These are phyloP conservation scores for Pyrus betulifolia DNA, from an alignment of 306 rosid genomes.

Conservation along the genomic window DNA sequence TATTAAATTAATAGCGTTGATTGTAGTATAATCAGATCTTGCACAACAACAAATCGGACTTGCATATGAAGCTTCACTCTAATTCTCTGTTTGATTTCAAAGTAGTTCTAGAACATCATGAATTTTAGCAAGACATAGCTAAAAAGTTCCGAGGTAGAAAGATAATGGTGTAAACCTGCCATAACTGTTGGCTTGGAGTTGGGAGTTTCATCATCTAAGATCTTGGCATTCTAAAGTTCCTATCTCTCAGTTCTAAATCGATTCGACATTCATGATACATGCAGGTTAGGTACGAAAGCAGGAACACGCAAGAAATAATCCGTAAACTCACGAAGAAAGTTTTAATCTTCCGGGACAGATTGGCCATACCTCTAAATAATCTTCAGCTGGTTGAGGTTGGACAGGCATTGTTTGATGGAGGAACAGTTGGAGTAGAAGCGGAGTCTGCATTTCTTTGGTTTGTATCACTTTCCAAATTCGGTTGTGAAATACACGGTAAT, in stretches of 20 bases:
- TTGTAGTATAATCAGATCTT: too few species aligned
- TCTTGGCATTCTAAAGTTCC: not conserved
- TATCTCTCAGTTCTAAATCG: not conserved
- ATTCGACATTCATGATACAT: not conserved
- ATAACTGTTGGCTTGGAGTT: not conserved
- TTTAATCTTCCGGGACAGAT: not conserved
- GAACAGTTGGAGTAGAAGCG: conserved; percentile 36
- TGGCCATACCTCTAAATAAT: conserved; percentile 5
- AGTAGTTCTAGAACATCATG: not conserved
- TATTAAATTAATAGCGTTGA: too few species aligned
- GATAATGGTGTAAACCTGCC: not conserved
- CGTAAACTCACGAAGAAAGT: not conserved
- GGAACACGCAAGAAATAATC: not conserved
- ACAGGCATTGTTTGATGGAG: conserved; percentile 30
- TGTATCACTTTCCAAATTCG: conserved; percentile 42
- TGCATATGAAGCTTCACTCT: not conserved
- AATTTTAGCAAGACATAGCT: not conserved
- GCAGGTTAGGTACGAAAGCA: not conserved
- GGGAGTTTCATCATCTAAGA: not conserved
- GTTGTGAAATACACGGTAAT: conserved; percentile 38
- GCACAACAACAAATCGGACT: not conserved
- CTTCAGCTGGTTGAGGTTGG: conserved; percentile 47
- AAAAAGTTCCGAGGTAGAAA: not conserved
- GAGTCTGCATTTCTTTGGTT: conserved; percentile 43
- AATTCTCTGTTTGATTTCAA: not conserved